Evolutionary conservation across 2,329 filamentous ascomycete genomes (phyloP).

Genomic region (Nigrospora oryzae): DNA sequence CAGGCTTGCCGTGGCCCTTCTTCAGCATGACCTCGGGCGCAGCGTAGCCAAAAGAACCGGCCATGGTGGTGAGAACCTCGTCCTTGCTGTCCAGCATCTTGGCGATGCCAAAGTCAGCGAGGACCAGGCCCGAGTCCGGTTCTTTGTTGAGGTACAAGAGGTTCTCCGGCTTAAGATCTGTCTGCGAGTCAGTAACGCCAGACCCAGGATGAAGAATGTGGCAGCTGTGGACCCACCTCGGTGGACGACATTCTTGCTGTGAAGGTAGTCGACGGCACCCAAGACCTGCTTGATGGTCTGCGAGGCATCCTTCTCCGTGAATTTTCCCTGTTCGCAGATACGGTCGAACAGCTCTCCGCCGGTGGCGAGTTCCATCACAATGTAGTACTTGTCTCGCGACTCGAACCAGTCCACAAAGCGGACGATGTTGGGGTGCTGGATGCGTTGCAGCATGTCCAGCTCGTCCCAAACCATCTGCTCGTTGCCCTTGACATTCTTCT

Average conservation of each 20-base stretch:
- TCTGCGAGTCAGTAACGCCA: background rate
- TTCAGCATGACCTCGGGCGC: constrained; percentile 98
- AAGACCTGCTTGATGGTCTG: constrained; percentile 93
- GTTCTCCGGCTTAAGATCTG: constrained; percentile 97
- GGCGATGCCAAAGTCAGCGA: constrained; percentile 96
- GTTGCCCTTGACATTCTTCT: constrained; percentile 98
- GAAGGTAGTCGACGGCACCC: constrained; percentile 87
- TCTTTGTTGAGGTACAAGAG: constrained; percentile 82
- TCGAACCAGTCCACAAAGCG: constrained; percentile 99
- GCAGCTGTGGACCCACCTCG: constrained; percentile 51
- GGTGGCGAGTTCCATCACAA: constrained; percentile 91
- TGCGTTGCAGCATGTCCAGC: constrained; percentile 81
- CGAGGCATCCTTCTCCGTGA: constrained; percentile 96
- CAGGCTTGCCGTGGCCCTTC: constrained; percentile 92
- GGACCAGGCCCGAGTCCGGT: constrained; percentile 72
- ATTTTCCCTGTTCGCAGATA: constrained; percentile 95
- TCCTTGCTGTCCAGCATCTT: constrained; percentile 92
- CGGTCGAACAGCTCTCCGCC: constrained; percentile 96
- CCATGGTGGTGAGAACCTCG: constrained; percentile 95
- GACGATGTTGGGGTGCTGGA: constrained; percentile 94
- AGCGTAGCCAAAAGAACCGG: constrained; percentile 94
- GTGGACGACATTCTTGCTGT: constrained; percentile 91
- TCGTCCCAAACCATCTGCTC: constrained; percentile 99
- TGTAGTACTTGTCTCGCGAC: constrained; percentile 99
- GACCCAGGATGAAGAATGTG: background rate